phyloP scores from a whole-genome alignment of 2,329 filamentous ascomycete genomes.

The Coniochaeta sp. region DNA sequence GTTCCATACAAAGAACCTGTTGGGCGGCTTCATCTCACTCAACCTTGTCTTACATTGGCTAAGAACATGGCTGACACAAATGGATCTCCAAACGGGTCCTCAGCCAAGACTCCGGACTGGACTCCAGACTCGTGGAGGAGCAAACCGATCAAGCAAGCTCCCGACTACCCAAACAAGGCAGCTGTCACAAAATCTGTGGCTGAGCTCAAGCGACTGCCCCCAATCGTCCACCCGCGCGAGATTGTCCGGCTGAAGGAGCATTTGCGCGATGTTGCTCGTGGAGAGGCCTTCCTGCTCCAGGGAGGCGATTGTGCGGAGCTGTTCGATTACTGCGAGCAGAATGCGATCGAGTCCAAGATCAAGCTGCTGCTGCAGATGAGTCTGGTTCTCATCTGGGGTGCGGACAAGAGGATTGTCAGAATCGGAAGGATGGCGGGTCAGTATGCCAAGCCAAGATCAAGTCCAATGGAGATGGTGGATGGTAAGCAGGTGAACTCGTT shows the following conservation, averaged over 20 bases:
- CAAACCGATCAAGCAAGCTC: conserved; percentile 72
- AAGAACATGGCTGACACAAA: background rate
- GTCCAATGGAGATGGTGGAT: conserved; percentile 73
- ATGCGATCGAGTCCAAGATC: conserved; percentile 89
- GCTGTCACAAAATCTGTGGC: conserved; percentile 51
- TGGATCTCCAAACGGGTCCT: background rate
- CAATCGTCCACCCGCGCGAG: conserved; percentile 71
- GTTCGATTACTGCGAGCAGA: conserved; percentile 90
- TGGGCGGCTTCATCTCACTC: background rate
- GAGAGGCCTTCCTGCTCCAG: conserved; percentile 89
- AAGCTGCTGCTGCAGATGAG: conserved; percentile 97
- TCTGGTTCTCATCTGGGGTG: conserved; percentile 86
- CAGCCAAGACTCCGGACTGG: conserved; percentile 31
- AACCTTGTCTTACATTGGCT: background rate
- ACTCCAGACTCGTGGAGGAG: conserved; percentile 62
- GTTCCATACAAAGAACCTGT: background rate
- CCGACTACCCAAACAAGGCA: conserved; percentile 57
- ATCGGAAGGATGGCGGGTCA: conserved; percentile 96
- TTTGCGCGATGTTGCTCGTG: conserved; percentile 78
- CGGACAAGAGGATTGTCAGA: conserved; percentile 73
- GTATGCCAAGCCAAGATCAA: conserved; percentile 92
- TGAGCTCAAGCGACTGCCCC: conserved; percentile 64
- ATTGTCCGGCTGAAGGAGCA: conserved; percentile 73
- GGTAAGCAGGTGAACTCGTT: conserved; percentile 82
- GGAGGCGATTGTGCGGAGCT: conserved; percentile 96